phyloP scores from a whole-genome alignment of 169 alveolate species.

The Ichthyophthirius multifiliis region DNA sequence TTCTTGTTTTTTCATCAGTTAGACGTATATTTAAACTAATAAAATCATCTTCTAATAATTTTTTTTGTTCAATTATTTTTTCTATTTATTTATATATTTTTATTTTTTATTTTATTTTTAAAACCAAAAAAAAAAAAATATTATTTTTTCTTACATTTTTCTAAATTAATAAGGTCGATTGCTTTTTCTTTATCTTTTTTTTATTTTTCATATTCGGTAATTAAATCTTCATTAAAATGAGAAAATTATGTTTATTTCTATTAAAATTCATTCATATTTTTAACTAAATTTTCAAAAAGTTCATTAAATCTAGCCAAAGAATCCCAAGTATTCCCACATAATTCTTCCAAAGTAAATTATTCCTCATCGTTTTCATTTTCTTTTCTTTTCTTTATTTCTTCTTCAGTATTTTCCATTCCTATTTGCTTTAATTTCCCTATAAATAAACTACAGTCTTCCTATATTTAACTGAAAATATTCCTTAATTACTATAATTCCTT shows the following conservation, averaged over 20 bases:
- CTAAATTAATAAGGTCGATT: background rate
- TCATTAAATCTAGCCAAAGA: slow-evolving; percentile 1
- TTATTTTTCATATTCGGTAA: background rate
- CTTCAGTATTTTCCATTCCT: background rate
- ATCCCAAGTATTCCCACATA: slow-evolving; percentile 6
- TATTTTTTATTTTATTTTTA: background rate
- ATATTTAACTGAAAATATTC: background rate
- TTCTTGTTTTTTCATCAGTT: background rate
- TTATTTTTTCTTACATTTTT: background rate
- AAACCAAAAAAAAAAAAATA: background rate
- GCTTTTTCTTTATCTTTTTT: background rate
- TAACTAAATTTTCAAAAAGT: background rate
- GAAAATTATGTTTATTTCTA: background rate
- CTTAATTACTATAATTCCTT: background rate
- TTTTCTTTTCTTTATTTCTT: background rate
- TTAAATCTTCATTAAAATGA: background rate
- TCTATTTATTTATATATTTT: background rate
- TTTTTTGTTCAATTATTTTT: background rate
- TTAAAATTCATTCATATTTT: background rate
- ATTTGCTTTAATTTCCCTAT: background rate
- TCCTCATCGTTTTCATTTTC: background rate
- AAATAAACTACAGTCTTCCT: background rate
- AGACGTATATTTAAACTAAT: background rate
- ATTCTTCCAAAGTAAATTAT: background rate
- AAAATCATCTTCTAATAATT: background rate